Conservation (phyloP, 768 basidiomycete genomes). For the Amanita rubescens region DNA sequence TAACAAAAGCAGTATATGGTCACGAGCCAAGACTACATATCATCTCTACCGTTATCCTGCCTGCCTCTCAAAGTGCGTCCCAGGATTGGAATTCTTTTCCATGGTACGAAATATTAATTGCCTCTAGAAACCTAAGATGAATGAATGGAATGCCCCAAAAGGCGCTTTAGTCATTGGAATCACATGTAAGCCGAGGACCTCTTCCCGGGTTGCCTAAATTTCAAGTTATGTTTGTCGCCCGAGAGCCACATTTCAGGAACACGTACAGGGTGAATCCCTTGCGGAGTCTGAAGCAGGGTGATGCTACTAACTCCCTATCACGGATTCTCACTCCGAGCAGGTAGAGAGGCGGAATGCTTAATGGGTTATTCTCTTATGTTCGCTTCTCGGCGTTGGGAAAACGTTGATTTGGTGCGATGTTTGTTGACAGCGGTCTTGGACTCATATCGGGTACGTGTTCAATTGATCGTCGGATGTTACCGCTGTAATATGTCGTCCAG, state of each 20-base stretch:
- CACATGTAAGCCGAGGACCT: too few species aligned
- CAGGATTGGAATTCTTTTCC: background rate
- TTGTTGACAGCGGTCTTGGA: background rate
- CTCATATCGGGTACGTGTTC: background rate
- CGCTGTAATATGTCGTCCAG: background rate
- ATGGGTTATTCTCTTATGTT: background rate
- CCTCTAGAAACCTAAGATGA: too few species aligned
- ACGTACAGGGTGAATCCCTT: background rate
- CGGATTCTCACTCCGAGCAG: background rate
- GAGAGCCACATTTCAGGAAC: background rate
- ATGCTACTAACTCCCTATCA: background rate
- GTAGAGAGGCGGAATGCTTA: background rate
- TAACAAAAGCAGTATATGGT: background rate
- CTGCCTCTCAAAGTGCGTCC: background rate
- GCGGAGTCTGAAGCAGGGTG: background rate
- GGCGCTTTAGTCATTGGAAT: too few species aligned
- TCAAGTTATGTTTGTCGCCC: background rate
- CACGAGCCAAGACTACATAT: background rate
- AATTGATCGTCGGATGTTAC: background rate
- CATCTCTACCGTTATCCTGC: background rate
- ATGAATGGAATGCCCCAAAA: too few species aligned
- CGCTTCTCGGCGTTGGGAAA: background rate
- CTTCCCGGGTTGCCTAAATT: too few species aligned
- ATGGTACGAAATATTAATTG: background rate
- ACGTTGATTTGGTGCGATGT: background rate